Percentiles rank a stretch among this genome's conserved stretches.
Conservation (phyloP, 2,329 filamentous ascomycete species). For the Ophiostoma sp. region DNA sequence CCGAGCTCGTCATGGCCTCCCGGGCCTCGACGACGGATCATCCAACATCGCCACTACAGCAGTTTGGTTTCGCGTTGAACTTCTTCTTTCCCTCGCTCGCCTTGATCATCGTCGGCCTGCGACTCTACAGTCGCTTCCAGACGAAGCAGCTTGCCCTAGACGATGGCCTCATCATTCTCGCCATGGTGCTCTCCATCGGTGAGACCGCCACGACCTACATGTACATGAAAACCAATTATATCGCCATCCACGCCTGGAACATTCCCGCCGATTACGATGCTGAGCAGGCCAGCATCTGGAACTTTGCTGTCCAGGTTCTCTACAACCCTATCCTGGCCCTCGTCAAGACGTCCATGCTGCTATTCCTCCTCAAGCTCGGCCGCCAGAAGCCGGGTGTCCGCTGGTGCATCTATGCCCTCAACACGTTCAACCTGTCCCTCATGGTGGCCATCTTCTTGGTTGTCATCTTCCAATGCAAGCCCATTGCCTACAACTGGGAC, state of each 20-base stretch:
- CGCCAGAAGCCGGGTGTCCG: constrained; percentile 31
- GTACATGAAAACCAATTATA: constrained; percentile 25
- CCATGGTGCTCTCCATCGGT: constrained; percentile 24
- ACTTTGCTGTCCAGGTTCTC: constrained; percentile 25
- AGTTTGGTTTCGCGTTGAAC: constrained; percentile 28
- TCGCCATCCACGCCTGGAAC: constrained; percentile 25
- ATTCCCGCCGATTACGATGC: constrained; percentile 21
- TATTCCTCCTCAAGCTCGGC: constrained; percentile 34
- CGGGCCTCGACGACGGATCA: constrained; percentile 11
- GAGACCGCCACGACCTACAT: constrained; percentile 22
- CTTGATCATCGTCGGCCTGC: constrained; percentile 27
- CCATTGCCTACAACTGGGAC: constrained; percentile 42
- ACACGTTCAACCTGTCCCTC: constrained; percentile 32
- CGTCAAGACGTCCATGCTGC: constrained; percentile 35
- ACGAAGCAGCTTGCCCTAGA: constrained; percentile 27
- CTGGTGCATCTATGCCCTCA: constrained; percentile 30
- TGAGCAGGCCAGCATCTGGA: constrained; percentile 22
- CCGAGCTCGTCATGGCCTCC: not conserved
- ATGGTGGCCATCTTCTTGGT: constrained; percentile 34
- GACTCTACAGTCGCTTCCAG: constrained; percentile 28
- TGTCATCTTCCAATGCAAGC: constrained; percentile 38
- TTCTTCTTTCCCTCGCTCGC: constrained; percentile 30
- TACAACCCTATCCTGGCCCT: constrained; percentile 30
- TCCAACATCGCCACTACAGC: constrained; percentile 26
- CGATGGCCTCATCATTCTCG: constrained; percentile 22